phyloP scores from a whole-genome alignment of 2,329 filamentous ascomycete genomes.

The Ceratocystis variospora region DNA sequence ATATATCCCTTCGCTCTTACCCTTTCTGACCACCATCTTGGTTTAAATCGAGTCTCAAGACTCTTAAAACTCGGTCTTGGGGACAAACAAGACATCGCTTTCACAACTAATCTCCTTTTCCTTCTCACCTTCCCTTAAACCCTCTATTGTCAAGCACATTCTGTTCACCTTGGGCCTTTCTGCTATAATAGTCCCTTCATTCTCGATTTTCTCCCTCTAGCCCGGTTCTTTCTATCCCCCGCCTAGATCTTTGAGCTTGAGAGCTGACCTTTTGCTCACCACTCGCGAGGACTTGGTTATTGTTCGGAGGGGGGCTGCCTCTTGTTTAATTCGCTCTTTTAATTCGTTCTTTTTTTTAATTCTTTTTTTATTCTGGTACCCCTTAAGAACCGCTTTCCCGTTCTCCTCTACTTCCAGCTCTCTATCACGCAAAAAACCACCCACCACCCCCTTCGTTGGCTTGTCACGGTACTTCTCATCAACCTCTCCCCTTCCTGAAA shows the following conservation, averaged over 20 bases:
- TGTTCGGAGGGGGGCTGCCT: not conserved
- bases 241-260: not conserved
- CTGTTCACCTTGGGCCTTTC: not conserved
- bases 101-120: conserved; percentile 13
- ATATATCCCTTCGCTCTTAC: conserved; percentile 5
- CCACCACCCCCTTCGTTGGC: not conserved
- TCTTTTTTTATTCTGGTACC: not conserved
- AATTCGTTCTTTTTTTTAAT: not conserved
- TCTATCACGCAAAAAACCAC: not conserved
- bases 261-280: not conserved
- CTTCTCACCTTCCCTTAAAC: conserved; percentile 11
- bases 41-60: not conserved
- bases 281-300: not conserved
- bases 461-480: not conserved
- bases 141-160: conserved; percentile 18
- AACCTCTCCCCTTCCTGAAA: not conserved
- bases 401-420: not conserved
- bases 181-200: conserved; percentile 18
- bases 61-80: not conserved
- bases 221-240: conserved; percentile 2
- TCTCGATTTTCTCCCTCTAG: conserved; percentile 13
- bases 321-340: not conserved
- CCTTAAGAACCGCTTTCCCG: not conserved
- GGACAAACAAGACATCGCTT: not conserved
- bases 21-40: conserved; percentile 3